A percentile compares a stretch with the other conserved stretches of the same genome.
Conservation (phyloP, 495 filamentous ascomycete genomes). For the Hypoxylon cercidicola region DNA sequence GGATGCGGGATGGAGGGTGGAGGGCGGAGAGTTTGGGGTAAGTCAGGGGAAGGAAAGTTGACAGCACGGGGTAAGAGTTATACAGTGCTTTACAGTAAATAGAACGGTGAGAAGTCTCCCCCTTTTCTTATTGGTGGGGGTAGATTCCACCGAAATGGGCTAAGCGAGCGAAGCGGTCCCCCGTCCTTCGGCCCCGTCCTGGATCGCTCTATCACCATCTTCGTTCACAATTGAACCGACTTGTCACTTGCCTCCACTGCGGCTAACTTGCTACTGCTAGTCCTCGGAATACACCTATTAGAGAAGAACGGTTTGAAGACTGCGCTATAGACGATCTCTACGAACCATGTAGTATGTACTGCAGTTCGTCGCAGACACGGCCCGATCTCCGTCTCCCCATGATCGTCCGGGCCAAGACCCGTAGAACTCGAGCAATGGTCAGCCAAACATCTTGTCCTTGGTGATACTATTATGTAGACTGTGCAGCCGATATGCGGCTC, state of each 20-base stretch:
- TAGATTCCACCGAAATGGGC: conserved; percentile 39
- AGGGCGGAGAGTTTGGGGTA: conserved; percentile 20
- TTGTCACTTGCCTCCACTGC: conserved; percentile 18
- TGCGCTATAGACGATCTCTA: neutral
- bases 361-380: conserved; percentile 23
- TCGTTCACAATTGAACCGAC: conserved; percentile 35
- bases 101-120: conserved; percentile 2
- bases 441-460: conserved; percentile 2
- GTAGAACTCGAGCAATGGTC: conserved; percentile 2
- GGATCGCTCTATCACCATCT: conserved; percentile 2
- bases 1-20: conserved; percentile 1
- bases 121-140: conserved; percentile 41
- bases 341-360: conserved; percentile 9
- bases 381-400: conserved; percentile 34
- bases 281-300: neutral
- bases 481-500: conserved; percentile 31
- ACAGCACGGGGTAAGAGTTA: neutral
- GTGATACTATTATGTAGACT: conserved; percentile 19
- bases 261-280: conserved; percentile 8
- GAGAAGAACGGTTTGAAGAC: conserved; percentile 3
- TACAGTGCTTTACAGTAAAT: neutral
- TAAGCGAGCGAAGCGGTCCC: neutral
- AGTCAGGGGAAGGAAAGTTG: neutral
- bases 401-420: conserved; percentile 16
- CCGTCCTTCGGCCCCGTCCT: conserved; percentile 5